Base-by-base conservation (phyloP, 2,329 filamentous ascomycete species). In the Aspergillus jensenii region DNA sequence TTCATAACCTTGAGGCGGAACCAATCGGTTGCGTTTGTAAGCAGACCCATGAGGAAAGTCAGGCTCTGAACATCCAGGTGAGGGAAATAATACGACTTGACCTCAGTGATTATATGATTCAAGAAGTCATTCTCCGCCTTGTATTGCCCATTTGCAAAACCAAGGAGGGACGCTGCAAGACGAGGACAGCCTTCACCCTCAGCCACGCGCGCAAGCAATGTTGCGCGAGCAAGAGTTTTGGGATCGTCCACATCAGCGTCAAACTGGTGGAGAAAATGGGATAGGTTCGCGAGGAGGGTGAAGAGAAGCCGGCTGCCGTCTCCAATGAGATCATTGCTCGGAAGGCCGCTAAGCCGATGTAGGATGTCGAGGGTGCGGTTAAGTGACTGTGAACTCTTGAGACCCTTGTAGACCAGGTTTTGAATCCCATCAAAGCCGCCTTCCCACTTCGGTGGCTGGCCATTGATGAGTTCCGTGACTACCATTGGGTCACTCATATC, bases 1-100 rank as follows among this genome's bases (percentile, higher is more conserved):
- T 91, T 88, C 90, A 99, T 96, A 0, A 90, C 92, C 78, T 95
- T 93, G 44, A 93, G 81, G 72, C 96, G 96, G 74, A 98, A 90
- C 90, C 92, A 97, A 3, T 90, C 84, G 1, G 89, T 84, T 35
- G 88, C 89, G 70, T 99, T 99, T 14, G 93, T 96, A 53, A 99
- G 81, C 48, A 97, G 83, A 2, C 95, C 92, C 76, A 98, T 90
- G 44, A 98, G 78, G 77, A 96, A 97, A 1, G 92, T 91, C 11
- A 99, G 77, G 79, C 91, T 90, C 59, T 87, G 85, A 65, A 96
- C 91, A 66, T 98, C 93, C 57, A 90, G 84, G 27, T 85, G 82
- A 1, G 93, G 92, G 60, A 96, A 89, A 74, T 90, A 98, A 27
- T 87, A 85, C 48, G 89, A 85, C 56, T 87, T 85, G 45, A 98